Percentiles rank a stretch among this genome's conserved stretches.
These are phyloP conservation scores for Hansenula anomala DNA, from an alignment of 1,139 yeast genomes.

Conservation along the genomic window DNA sequence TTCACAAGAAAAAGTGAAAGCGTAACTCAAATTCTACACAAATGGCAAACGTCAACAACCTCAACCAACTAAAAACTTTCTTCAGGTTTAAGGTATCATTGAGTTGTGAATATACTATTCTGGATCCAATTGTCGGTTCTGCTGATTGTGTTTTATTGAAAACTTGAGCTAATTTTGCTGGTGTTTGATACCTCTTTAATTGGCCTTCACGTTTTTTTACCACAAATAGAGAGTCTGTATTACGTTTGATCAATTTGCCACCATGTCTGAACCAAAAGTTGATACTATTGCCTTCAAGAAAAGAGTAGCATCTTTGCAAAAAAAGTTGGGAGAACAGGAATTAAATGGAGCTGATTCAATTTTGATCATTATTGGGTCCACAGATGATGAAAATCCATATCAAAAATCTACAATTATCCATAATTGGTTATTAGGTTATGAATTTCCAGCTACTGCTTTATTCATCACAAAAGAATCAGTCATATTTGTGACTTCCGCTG, in stretches of 20 bases:
- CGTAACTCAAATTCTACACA: too few relatives aligned
- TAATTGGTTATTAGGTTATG: slow-evolving; percentile 92
- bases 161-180: too few relatives aligned
- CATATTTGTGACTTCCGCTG: slow-evolving; percentile 72
- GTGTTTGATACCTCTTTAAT: too few relatives aligned
- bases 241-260: neutral
- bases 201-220: too few relatives aligned
- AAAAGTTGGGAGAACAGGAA: slow-evolving; percentile 21
- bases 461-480: slow-evolving; percentile 58
- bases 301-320: slow-evolving; percentile 28
- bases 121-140: too few relatives aligned
- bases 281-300: slow-evolving; percentile 36
- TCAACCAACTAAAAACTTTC: too few relatives aligned
- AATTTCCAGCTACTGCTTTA: slow-evolving; percentile 85
- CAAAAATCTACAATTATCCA: slow-evolving; percentile 86
- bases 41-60: too few relatives aligned
- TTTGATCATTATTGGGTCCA: slow-evolving; percentile 72
- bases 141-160: too few relatives aligned
- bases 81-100: too few relatives aligned
- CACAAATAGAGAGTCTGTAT: too few relatives aligned
- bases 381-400: slow-evolving; percentile 85
- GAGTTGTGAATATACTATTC: too few relatives aligned
- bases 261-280: slow-evolving; percentile 31
- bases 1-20: too few relatives aligned
- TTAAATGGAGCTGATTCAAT: slow-evolving; percentile 51